A percentile compares a stretch with the other conserved stretches of the same genome.
Conservation (phyloP, 805 yeast genomes). For the Saccharomyces eubayanus region DNA sequence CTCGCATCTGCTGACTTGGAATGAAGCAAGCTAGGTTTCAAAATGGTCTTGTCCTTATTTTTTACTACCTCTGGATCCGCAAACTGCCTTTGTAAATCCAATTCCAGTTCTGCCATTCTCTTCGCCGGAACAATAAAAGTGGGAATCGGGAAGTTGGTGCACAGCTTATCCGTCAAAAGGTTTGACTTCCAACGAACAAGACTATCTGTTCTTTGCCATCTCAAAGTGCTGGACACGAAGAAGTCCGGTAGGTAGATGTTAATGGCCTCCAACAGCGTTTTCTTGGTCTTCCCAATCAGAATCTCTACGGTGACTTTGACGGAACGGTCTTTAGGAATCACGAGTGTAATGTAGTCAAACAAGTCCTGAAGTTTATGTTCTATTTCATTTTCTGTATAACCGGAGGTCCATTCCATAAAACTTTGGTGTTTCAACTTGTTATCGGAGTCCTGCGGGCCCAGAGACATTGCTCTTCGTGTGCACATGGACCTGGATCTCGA, state of each 20-base stretch:
- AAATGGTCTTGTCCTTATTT: background rate
- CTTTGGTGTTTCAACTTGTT: constrained; percentile 6
- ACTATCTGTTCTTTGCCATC: constrained; percentile 21
- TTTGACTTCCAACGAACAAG: constrained; percentile 17
- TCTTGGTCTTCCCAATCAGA: constrained; percentile 20
- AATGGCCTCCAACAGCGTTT: constrained; percentile 21
- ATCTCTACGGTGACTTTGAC: constrained; percentile 26
- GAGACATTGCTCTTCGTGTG: constrained; percentile 10
- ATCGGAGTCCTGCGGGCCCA: constrained; percentile 5
- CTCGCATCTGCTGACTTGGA: background rate
- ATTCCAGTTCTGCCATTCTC: constrained; percentile 21
- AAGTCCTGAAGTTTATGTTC: constrained; percentile 15
- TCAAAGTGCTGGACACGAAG: constrained; percentile 18
- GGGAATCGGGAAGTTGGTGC: constrained; percentile 21
- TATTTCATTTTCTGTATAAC: constrained; percentile 3
- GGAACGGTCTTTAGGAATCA: constrained; percentile 18
- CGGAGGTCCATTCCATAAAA: constrained; percentile 8
- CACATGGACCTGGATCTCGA: background rate
- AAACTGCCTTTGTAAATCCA: constrained; percentile 10
- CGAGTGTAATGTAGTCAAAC: constrained; percentile 17
- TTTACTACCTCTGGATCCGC: background rate
- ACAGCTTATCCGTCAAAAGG: constrained; percentile 16
- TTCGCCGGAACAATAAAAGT: constrained; percentile 23
- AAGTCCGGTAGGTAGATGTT: constrained; percentile 28
- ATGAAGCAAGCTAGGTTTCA: background rate